phyloP scores from a whole-genome alignment of 345 rosid species.

The Arabidopsis arenosa region DNA sequence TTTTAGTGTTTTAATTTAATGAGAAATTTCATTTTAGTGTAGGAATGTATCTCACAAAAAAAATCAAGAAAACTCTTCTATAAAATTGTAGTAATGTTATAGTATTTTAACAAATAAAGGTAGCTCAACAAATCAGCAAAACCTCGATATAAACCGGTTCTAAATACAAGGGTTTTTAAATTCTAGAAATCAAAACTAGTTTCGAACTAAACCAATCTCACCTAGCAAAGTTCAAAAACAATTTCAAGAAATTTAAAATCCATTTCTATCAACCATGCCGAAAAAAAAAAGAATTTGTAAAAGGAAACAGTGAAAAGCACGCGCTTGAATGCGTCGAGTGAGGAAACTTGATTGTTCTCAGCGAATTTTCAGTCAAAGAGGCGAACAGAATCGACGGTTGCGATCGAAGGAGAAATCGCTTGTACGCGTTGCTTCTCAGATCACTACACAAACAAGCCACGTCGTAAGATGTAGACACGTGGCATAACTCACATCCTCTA shows the following conservation, averaged over 20 bases:
- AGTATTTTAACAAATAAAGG: too few species aligned
- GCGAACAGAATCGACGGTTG: constrained; percentile 30
- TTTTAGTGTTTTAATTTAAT: background rate
- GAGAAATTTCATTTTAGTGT: too few species aligned
- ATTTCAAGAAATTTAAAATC: background rate
- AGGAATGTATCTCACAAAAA: background rate
- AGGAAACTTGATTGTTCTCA: background rate
- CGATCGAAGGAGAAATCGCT: constrained; percentile 15
- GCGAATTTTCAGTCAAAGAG: constrained; percentile 28
- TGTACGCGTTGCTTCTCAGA: constrained; percentile 8
- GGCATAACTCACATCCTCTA: constrained; percentile 15
- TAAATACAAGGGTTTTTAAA: background rate
- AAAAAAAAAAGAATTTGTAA: background rate
- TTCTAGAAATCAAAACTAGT: background rate
- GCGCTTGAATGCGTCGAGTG: constrained; percentile 5
- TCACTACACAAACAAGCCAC: constrained; percentile 25
- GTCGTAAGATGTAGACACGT: constrained; percentile 35
- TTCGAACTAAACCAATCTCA: constrained; percentile 1
- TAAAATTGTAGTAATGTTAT: background rate
- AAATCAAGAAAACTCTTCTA: background rate
- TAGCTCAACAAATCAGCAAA: background rate
- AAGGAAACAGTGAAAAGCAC: background rate
- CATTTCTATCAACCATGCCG: background rate
- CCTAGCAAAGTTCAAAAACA: background rate
- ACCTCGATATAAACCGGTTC: constrained; percentile 1